Conservation (phyloP, 345 rosid species). For the Triadica sebifera region DNA sequence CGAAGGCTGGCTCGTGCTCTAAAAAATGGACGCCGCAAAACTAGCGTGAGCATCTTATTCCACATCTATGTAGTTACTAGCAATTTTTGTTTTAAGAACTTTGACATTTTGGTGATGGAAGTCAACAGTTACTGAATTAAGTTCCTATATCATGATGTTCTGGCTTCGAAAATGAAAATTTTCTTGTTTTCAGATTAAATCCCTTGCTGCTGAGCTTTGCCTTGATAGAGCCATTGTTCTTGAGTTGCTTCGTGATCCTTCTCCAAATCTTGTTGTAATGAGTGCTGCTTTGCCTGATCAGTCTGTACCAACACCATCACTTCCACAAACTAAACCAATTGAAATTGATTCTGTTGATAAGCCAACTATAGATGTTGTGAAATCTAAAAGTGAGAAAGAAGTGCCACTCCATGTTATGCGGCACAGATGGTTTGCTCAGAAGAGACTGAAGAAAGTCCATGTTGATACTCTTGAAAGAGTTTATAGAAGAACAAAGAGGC, state of each 20-base stretch:
- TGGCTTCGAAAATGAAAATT: conserved; percentile 11
- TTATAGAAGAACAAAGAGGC: conserved; percentile 77
- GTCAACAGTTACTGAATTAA: background rate
- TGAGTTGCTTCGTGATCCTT: conserved; percentile 77
- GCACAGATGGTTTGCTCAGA: conserved; percentile 71
- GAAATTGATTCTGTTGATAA: conserved; percentile 33
- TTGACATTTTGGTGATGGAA: background rate
- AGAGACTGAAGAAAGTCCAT: conserved; percentile 87
- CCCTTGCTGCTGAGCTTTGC: conserved; percentile 76
- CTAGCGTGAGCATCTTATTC: conserved; percentile 52
- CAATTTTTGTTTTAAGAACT: background rate
- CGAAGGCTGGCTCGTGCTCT: conserved; percentile 75
- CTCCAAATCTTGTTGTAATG: conserved; percentile 78
- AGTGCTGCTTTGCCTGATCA: conserved; percentile 75
- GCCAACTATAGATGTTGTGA: conserved; percentile 25
- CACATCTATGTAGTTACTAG: background rate
- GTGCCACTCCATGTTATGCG: conserved; percentile 68
- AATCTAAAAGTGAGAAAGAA: conserved; percentile 42
- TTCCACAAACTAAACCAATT: conserved; percentile 40
- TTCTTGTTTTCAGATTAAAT: conserved; percentile 53
- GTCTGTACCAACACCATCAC: conserved; percentile 31
- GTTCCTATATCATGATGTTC: background rate
- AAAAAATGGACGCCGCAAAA: conserved; percentile 77
- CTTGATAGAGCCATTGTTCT: conserved; percentile 83
- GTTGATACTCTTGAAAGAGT: conserved; percentile 70